phyloP scores from a whole-genome alignment of 2,329 filamentous ascomycete genomes.

The Penicillium griseofulvum region DNA sequence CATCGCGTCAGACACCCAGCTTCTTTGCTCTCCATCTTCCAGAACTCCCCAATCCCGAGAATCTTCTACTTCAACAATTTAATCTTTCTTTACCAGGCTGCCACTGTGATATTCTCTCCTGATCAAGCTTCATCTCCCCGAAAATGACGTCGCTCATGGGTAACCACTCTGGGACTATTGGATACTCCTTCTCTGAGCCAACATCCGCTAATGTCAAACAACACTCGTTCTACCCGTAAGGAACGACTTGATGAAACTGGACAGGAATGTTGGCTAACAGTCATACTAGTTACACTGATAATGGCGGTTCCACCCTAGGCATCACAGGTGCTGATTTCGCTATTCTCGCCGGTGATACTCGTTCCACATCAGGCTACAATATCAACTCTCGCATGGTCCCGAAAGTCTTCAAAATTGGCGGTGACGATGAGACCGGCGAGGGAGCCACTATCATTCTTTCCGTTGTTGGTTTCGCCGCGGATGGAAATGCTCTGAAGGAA shows the following conservation, averaged over 20 bases:
- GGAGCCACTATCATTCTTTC: constrained; percentile 86
- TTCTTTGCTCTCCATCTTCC: constrained; percentile 14
- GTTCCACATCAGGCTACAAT: constrained; percentile 93
- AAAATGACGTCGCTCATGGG: constrained; percentile 57
- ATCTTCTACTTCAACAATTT: constrained; percentile 4
- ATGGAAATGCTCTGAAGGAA: constrained; percentile 90
- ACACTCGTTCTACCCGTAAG: constrained; percentile 92
- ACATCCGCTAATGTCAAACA: constrained; percentile 51
- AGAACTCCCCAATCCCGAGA: constrained; percentile 7
- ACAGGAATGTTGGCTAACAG: constrained; percentile 11
- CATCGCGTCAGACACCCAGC: constrained; percentile 35
- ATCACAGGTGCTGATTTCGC: constrained; percentile 93
- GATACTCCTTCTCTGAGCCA: constrained; percentile 59
- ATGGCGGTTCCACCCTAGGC: constrained; percentile 92
- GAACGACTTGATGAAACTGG: not conserved
- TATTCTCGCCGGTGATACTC: constrained; percentile 95
- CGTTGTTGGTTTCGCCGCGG: constrained; percentile 92
- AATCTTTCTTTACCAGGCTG: not conserved
- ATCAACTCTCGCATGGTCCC: constrained; percentile 96
- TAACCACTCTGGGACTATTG: constrained; percentile 51
- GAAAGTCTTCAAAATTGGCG: constrained; percentile 97
- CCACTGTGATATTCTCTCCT: not conserved
- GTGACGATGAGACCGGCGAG: constrained; percentile 78
- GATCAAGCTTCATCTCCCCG: constrained; percentile 6
- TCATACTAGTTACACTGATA: constrained; percentile 76